These are phyloP conservation scores for Galeopsis tetrahit DNA, from an alignment of 257 asterid species.

Conservation along the genomic window DNA sequence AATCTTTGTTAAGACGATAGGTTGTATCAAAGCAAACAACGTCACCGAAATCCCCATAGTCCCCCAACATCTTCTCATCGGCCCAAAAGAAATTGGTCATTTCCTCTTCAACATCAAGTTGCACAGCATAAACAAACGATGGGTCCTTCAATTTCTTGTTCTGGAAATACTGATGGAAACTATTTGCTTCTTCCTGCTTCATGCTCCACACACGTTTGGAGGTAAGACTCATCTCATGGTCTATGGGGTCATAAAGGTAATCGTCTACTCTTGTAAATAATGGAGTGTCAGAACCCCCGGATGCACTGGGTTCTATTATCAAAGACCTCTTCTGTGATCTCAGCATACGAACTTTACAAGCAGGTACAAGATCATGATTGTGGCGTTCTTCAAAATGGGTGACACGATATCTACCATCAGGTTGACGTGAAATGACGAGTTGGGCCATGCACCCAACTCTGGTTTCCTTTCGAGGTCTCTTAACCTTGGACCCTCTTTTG, in stretches of 20 bases:
- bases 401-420: slow-evolving; percentile 64
- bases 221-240: slow-evolving; percentile 52
- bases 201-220: slow-evolving; percentile 43
- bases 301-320: slow-evolving; percentile 38
- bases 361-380: slow-evolving; percentile 63
- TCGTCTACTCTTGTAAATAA: slow-evolving; percentile 38
- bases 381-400: slow-evolving; percentile 65
- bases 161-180: slow-evolving; percentile 48
- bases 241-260: slow-evolving; percentile 41
- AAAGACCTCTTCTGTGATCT: slow-evolving; percentile 59
- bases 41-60: slow-evolving; percentile 62
- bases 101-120: slow-evolving; percentile 53
- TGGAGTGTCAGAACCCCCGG: slow-evolving; percentile 39
- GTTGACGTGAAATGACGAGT: slow-evolving; percentile 61
- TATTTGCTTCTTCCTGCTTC: slow-evolving; percentile 51
- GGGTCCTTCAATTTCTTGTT: slow-evolving; percentile 53
- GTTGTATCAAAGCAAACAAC: slow-evolving; percentile 62
- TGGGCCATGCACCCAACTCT: slow-evolving; percentile 73
- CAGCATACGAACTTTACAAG: slow-evolving; percentile 50
- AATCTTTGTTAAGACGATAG: slow-evolving; percentile 44
- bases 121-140: slow-evolving; percentile 50
- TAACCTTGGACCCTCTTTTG: slow-evolving; percentile 55
- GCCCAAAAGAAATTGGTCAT: slow-evolving; percentile 67
- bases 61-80: slow-evolving; percentile 60
- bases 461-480: slow-evolving; percentile 61